phyloP scores from a whole-genome alignment of 768 basidiomycete species.

The Pleurotus djamor region DNA sequence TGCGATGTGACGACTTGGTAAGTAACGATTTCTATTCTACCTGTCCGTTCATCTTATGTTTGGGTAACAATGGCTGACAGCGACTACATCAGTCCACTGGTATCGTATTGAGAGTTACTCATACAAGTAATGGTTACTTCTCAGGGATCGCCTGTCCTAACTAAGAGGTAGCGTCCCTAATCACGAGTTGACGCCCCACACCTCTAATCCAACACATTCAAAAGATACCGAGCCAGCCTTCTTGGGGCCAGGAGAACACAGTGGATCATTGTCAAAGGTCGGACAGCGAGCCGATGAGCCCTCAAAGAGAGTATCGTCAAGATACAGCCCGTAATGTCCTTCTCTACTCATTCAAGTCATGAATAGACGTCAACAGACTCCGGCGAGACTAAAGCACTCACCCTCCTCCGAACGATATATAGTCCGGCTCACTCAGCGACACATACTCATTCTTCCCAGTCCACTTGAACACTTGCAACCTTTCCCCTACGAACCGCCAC shows the following conservation, averaged over 20 bases:
- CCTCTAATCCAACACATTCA: conserved; percentile 90
- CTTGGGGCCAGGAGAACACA: conserved; percentile 54
- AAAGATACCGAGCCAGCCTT: conserved; percentile 62
- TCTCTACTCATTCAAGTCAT: conserved; percentile 44
- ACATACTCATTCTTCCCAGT: conserved; percentile 92
- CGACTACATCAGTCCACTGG: background rate
- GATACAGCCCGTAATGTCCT: conserved; percentile 85
- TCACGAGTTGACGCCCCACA: conserved; percentile 73
- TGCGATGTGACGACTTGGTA: no score
- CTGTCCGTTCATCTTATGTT: no score
- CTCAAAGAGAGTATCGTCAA: conserved; percentile 77
- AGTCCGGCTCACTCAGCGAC: conserved; percentile 77
- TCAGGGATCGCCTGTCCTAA: background rate
- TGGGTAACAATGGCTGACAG: no score
- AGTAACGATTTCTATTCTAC: no score
- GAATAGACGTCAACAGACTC: background rate
- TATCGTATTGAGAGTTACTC: background rate
- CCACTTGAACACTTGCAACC: conserved; percentile 70
- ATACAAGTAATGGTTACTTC: background rate
- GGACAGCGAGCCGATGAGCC: conserved; percentile 85
- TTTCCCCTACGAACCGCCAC: conserved; percentile 56
- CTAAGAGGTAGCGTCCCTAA: background rate
- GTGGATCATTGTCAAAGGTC: conserved; percentile 84
- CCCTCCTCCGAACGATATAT: conserved; percentile 92
- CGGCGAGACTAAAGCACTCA: conserved; percentile 32